A percentile compares a stretch with the other conserved stretches of the same genome.
Conservation (phyloP, 257 asterid species). For the Hygrophila difformis region DNA sequence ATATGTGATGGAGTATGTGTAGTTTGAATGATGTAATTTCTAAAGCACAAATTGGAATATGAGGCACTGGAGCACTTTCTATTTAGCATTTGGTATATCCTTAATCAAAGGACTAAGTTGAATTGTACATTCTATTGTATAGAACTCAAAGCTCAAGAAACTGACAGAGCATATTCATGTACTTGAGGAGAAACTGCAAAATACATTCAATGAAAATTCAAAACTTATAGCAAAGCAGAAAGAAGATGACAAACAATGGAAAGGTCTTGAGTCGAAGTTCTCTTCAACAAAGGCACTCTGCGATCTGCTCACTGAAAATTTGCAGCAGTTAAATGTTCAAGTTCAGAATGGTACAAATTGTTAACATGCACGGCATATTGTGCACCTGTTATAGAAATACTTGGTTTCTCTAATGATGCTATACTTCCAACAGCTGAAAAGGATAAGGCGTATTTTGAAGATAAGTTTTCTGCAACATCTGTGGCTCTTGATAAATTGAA, state of each 20-base stretch:
- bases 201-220: slow-evolving; percentile 78
- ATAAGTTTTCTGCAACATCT: slow-evolving; percentile 66
- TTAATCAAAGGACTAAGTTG: slow-evolving; percentile 20
- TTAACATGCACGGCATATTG: slow-evolving; percentile 8
- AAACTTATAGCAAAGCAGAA: slow-evolving; percentile 77
- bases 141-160: slow-evolving; percentile 84
- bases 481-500: slow-evolving; percentile 61
- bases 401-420: slow-evolving; percentile 23
- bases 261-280: slow-evolving; percentile 83
- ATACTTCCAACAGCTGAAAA: slow-evolving; percentile 65
- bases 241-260: slow-evolving; percentile 97
- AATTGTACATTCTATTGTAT: slow-evolving; percentile 23
- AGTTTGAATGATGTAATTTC: not conserved
- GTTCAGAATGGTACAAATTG: slow-evolving; percentile 62
- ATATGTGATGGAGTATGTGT: not conserved
- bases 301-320: slow-evolving; percentile 71
- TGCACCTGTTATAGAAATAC: slow-evolving; percentile 3
- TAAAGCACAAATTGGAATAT: slow-evolving; percentile 11
- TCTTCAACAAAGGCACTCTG: slow-evolving; percentile 68
- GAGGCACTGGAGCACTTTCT: slow-evolving; percentile 3
- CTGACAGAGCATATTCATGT: slow-evolving; percentile 51
- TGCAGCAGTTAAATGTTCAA: slow-evolving; percentile 64
- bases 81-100: slow-evolving; percentile 9
- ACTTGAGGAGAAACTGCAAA: slow-evolving; percentile 84
- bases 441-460: slow-evolving; percentile 64